Conservation (phyloP, 2,329 filamentous ascomycete genomes). For the Metarhizium guizhouense region DNA sequence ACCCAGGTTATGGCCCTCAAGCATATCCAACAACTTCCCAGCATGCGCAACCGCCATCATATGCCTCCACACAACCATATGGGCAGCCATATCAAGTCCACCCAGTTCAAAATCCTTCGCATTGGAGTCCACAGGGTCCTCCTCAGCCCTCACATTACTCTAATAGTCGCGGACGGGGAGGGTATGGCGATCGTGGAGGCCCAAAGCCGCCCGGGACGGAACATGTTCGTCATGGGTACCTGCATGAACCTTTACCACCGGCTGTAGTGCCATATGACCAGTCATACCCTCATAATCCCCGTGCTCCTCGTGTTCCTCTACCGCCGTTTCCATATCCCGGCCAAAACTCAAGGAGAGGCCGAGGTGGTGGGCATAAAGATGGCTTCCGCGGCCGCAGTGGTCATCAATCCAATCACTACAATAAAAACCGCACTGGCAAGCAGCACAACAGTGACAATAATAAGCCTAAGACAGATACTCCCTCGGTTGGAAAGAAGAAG, state of each 20-base stretch:
- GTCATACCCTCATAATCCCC: slow-evolving; percentile 32
- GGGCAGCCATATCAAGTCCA: slow-evolving; percentile 26
- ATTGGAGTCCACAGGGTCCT: slow-evolving; percentile 19
- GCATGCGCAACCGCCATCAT: slow-evolving; percentile 35
- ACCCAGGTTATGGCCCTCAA: slow-evolving; percentile 50
- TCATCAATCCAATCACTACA: slow-evolving; percentile 23
- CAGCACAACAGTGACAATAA: slow-evolving; percentile 9
- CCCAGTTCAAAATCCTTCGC: slow-evolving; percentile 13
- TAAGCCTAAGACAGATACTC: slow-evolving; percentile 27
- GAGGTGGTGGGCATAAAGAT: slow-evolving; percentile 25
- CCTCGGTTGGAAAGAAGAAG: slow-evolving; percentile 54
- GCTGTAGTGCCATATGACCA: slow-evolving; percentile 27
- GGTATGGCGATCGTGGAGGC: slow-evolving; percentile 36
- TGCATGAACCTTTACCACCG: slow-evolving; percentile 22
- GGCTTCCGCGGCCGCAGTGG: slow-evolving; percentile 33
- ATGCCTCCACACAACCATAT: slow-evolving; percentile 31
- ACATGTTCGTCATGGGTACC: slow-evolving; percentile 25
- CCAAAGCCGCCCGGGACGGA: slow-evolving; percentile 21
- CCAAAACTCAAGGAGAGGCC: slow-evolving; percentile 25
- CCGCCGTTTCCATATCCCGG: slow-evolving; percentile 28
- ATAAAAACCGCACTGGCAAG: slow-evolving; percentile 11
- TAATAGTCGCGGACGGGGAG: slow-evolving; percentile 35
- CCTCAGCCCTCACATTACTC: slow-evolving; percentile 25
- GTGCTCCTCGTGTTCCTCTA: slow-evolving; percentile 25
- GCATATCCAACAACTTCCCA: slow-evolving; percentile 32